Evolutionary conservation across 2,329 filamentous ascomycete species (phyloP).

Genomic region (Penicillium decumbens): DNA sequence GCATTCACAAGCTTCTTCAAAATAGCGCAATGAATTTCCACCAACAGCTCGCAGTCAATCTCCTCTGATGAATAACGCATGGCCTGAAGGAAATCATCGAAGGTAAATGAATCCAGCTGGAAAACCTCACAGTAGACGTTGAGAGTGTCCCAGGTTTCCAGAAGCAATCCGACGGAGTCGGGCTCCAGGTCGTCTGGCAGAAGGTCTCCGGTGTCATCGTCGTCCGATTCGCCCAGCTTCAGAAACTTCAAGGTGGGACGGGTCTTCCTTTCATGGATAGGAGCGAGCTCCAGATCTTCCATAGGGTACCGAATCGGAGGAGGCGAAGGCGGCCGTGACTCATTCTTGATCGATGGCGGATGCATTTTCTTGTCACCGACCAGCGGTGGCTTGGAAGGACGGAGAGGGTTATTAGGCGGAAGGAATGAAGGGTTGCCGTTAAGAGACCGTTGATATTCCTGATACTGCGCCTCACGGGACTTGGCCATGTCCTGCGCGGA

Average conservation of each 20-base stretch:
- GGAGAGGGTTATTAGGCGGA: slow-evolving; percentile 30
- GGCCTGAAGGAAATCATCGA: slow-evolving; percentile 90
- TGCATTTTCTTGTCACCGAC: slow-evolving; percentile 34
- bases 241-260: slow-evolving; percentile 76
- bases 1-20: slow-evolving; percentile 81
- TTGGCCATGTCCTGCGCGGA: slow-evolving; percentile 45
- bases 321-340: slow-evolving; percentile 58
- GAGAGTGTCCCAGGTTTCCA: slow-evolving; percentile 93
- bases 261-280: slow-evolving; percentile 57
- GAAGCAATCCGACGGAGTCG: slow-evolving; percentile 75
- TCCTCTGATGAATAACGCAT: slow-evolving; percentile 72
- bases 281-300: slow-evolving; percentile 80
- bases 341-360: slow-evolving; percentile 41
- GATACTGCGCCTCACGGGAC: slow-evolving; percentile 44
- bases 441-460: slow-evolving; percentile 47
- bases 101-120: slow-evolving; percentile 91
- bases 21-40: slow-evolving; percentile 86
- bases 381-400: slow-evolving; percentile 28
- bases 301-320: slow-evolving; percentile 89
- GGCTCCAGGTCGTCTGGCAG: slow-evolving; percentile 59
- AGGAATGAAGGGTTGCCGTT: slow-evolving; percentile 44
- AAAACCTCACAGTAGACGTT: slow-evolving; percentile 98
- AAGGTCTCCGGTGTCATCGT: slow-evolving; percentile 46
- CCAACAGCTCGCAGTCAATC: slow-evolving; percentile 74
- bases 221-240: slow-evolving; percentile 59